Evolutionary conservation across 768 basidiomycete species (phyloP), one percentile per base, ranked within the genome.

Genomic region (Termitomyces sp.): DNA sequence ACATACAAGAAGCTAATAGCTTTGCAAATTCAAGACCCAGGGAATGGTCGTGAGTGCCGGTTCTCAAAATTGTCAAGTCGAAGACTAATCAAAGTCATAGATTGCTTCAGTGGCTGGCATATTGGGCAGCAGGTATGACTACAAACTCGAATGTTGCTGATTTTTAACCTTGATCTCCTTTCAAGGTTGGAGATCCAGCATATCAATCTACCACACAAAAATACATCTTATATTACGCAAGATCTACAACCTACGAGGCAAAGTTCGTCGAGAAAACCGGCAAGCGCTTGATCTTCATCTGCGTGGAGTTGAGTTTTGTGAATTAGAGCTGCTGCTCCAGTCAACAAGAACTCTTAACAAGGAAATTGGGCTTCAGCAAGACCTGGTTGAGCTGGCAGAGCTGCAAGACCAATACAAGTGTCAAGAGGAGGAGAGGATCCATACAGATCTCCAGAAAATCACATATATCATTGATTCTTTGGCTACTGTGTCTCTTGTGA

Each of bases 111-210:
- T 55, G 54, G 54, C 10, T 55, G 24, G 43, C 53, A 5, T 54
- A 55, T 27, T 55, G 53, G 53, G 53, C 53, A 7, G 31, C 31
- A 46, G 53, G 53, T 46, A 34, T 9, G 53, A 14, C 22, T 26
- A 34, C 7, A 5, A 13, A 46, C 2, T 2, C 10, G 31, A 32
- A 32, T 26, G 16, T 43, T 2, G 24, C n/a, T 18, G 2, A 4
- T 46, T 5, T 10, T 16, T 18, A 3, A 55, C 5, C 36, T 24
- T 13, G 31, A 32, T 22, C 16, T 26, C 10, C 0, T 16, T 24
- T 37, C n/a, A 46, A 55, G 53, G 53, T 7, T 55, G 53, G 53
- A 34, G 46, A 16, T 55, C 53, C 5, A 55, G 53, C 8, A 37
- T 46, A 13, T 55, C 53, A 5, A 44, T 22, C 7, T 55, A 55